Conservation (phyloP, 75 land plant genomes). For the Cupressus sempervirens region DNA sequence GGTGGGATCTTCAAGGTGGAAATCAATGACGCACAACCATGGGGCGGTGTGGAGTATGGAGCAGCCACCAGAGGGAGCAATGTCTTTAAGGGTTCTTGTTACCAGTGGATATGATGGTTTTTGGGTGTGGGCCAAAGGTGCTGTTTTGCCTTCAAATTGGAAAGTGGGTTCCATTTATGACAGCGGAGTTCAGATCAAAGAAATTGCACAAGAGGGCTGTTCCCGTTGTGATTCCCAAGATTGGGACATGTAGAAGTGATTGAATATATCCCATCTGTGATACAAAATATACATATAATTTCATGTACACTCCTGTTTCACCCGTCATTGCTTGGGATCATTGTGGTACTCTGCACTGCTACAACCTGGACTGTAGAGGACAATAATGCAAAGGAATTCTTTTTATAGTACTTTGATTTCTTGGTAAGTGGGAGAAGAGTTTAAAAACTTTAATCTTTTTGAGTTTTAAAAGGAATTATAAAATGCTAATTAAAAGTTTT, state of each 20-base stretch:
- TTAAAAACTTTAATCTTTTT: too few relatives aligned
- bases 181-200: constrained; percentile 45
- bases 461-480: too few relatives aligned
- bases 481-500: too few relatives aligned
- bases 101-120: constrained; percentile 61
- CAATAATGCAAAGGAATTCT: too few relatives aligned
- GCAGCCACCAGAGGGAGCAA: constrained; percentile 29
- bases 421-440: too few relatives aligned
- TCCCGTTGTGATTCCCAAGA: constrained; percentile 8
- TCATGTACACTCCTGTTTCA: too few relatives aligned
- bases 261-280: not conserved
- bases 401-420: too few relatives aligned
- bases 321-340: too few relatives aligned
- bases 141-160: constrained; percentile 51
- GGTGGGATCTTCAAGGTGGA: constrained; percentile 37
- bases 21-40: constrained; percentile 31
- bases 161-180: constrained; percentile 40
- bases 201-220: constrained; percentile 29
- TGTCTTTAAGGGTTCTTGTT: constrained; percentile 47
- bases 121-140: constrained; percentile 37
- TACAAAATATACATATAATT: too few relatives aligned
- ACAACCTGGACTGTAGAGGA: too few relatives aligned
- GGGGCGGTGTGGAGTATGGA: constrained; percentile 54
- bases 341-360: too few relatives aligned
- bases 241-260: not conserved